Conservation (phyloP, 2,329 filamentous ascomycete genomes). For the Claviceps citrina region DNA sequence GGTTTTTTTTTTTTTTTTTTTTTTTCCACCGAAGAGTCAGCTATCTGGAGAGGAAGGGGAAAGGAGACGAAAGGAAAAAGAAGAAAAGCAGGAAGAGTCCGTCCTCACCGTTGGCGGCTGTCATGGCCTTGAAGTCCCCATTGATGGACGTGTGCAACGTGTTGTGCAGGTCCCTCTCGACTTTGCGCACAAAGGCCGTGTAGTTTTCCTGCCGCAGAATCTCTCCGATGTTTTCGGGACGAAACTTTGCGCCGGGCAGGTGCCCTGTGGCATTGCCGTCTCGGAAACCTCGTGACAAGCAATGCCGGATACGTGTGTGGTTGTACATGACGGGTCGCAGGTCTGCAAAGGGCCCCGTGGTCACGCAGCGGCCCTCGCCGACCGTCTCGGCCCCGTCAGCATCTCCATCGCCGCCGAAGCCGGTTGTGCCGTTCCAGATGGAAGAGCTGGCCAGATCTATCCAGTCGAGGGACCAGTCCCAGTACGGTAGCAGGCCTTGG, state of each 20-base stretch:
- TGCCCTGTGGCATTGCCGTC: constrained; percentile 1
- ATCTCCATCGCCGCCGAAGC: constrained; percentile 9
- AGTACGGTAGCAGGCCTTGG: constrained; percentile 1
- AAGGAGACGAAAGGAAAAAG: background rate
- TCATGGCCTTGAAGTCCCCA: constrained; percentile 7
- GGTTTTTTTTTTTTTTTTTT: too few relatives aligned
- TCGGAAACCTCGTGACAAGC: constrained; percentile 5
- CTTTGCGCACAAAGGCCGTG: background rate
- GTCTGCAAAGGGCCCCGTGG: constrained; percentile 7
- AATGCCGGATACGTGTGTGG: constrained; percentile 4
- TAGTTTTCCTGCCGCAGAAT: constrained; percentile 3
- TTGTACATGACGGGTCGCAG: constrained; percentile 8
- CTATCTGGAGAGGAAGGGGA: background rate
- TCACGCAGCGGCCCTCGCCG: constrained; percentile 7
- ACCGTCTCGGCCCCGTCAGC: constrained; percentile 1
- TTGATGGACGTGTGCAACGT: constrained; percentile 5
- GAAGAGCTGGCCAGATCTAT: constrained; percentile 8
- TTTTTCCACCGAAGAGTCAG: background rate
- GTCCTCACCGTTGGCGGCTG: constrained; percentile 8
- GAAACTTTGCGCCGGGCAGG: constrained; percentile 2
- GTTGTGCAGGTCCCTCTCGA: constrained; percentile 7
- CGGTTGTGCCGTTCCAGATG: constrained; percentile 6
- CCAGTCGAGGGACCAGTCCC: constrained; percentile 10
- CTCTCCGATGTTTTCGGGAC: constrained; percentile 1
- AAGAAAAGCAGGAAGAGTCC: too few relatives aligned